These are phyloP conservation scores for Coniophora puteana DNA, from an alignment of 1,284 basidiomycete species.

Conservation along the genomic window DNA sequence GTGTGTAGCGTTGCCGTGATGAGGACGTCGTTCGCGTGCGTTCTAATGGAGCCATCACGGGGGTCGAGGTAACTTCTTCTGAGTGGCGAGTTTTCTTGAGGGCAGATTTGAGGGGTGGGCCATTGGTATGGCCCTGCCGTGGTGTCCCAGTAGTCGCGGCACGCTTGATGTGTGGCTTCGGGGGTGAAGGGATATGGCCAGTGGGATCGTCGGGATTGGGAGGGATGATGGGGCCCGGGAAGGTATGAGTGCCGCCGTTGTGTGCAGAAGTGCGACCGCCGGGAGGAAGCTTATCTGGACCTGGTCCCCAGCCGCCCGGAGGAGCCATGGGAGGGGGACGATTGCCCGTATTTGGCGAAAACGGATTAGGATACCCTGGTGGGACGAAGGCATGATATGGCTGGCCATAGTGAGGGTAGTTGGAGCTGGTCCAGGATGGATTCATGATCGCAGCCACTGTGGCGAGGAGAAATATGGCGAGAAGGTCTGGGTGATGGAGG, in stretches of 20 bases:
- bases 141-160: conserved; percentile 13
- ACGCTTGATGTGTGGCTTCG: conserved; percentile 24
- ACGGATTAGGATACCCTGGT: conserved; percentile 22
- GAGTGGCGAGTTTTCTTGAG: conserved; percentile 45
- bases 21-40: conserved; percentile 30
- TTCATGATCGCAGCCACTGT: conserved; percentile 24
- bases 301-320: conserved; percentile 3
- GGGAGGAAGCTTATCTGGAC: conserved; percentile 1
- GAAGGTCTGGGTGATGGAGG: no score
- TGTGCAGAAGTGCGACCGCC: conserved; percentile 11
- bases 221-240: conserved; percentile 22
- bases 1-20: conserved; percentile 25
- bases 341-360: conserved; percentile 7
- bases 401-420: conserved; percentile 31
- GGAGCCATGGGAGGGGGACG: conserved; percentile 2
- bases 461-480: conserved; percentile 5
- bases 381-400: conserved; percentile 31
- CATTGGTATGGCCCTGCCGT: conserved; percentile 19
- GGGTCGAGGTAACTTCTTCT: conserved; percentile 18
- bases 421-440: conserved; percentile 6
- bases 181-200: conserved; percentile 16
- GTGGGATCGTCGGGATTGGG: conserved; percentile 17
- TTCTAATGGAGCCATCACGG: conserved; percentile 20
- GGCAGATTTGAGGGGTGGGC: conserved; percentile 49
- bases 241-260: conserved; percentile 11